A percentile compares a stretch with the other conserved stretches of the same genome.
phyloP scores from a whole-genome alignment of 208 protist genomes.

The Acanthamoeba healyi region DNA sequence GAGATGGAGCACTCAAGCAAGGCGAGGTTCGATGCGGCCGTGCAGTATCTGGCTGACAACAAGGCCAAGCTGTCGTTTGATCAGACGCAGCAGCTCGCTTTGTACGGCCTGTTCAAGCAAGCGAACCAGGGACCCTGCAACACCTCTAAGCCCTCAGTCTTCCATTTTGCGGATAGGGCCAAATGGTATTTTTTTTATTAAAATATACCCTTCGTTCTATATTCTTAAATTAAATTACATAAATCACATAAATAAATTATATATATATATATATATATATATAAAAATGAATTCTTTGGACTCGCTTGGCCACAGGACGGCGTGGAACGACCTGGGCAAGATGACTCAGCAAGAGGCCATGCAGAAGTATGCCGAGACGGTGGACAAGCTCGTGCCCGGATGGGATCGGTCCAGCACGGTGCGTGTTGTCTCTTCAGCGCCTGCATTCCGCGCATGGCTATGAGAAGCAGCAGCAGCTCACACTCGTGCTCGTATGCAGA shows the following conservation, averaged over 20 bases:
- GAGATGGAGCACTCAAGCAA: not conserved
- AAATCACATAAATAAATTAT: no score
- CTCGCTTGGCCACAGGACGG: constrained; percentile 1
- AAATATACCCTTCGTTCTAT: not conserved
- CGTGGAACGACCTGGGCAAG: constrained; percentile 47
- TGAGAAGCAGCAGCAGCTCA: no score
- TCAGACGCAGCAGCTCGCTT: constrained; percentile 24
- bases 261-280: no score
- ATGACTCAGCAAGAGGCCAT: constrained; percentile 64
- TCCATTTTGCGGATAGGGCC: constrained; percentile 16
- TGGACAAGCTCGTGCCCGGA: constrained; percentile 10
- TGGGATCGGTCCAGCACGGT: not conserved
- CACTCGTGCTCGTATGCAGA: no score
- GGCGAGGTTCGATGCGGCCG: constrained; percentile 22
- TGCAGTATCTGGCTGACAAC: constrained; percentile 35
- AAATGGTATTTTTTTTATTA: constrained; percentile 11
- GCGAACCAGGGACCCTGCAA: constrained; percentile 43
- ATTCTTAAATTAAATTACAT: not conserved
- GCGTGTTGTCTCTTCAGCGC: not conserved
- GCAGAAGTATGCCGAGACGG: not conserved
- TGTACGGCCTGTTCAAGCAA: constrained; percentile 67
- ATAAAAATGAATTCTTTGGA: no score
- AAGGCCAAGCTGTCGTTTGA: constrained; percentile 45
- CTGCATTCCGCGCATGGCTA: no score
- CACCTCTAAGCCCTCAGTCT: constrained; percentile 48